Percentiles rank a stretch among this genome's conserved stretches.
These are phyloP conservation scores for Emmonsiellopsis sp. DNA, from an alignment of 2,329 filamentous ascomycete genomes.

Conservation along the genomic window DNA sequence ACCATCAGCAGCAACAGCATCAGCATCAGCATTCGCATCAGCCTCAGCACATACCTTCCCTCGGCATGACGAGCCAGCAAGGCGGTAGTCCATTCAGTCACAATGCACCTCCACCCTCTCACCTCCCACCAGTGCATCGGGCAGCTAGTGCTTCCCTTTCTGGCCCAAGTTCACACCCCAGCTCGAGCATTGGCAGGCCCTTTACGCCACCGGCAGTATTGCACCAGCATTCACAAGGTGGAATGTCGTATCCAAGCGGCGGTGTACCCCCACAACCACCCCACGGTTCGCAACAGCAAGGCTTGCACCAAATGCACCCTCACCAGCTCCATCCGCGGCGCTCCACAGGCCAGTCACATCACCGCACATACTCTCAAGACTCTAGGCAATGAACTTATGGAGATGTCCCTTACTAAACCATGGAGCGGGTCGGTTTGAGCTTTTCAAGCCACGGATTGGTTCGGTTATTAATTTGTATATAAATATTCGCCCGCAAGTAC, in stretches of 20 bases:
- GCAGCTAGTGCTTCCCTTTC: constrained; percentile 12
- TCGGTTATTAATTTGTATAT: neutral
- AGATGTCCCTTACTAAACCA: no score
- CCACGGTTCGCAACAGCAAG: constrained; percentile 2
- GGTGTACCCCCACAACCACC: constrained; percentile 1
- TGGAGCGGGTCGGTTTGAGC: neutral
- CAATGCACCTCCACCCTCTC: constrained; percentile 25
- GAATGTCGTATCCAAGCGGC: neutral
- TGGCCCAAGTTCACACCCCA: neutral
- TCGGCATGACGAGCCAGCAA: constrained; percentile 18
- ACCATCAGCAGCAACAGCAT: constrained; percentile 18
- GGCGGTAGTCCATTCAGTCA: constrained; percentile 21
- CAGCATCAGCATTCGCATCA: constrained; percentile 19
- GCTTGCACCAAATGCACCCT: neutral
- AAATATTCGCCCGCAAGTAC: neutral
- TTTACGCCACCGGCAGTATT: constrained; percentile 31
- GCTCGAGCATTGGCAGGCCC: constrained; percentile 21
- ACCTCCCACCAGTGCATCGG: constrained; percentile 10
- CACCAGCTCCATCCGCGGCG: constrained; percentile 3
- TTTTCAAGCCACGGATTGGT: neutral
- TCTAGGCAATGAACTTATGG: neutral
- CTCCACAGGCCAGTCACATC: constrained; percentile 4
- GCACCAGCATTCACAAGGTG: constrained; percentile 17
- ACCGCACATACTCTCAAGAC: constrained; percentile 6
- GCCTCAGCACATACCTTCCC: constrained; percentile 23